Percentiles rank a stretch among this genome's conserved stretches.
These are phyloP conservation scores for Bryoglossum gracile DNA, from an alignment of 495 filamentous ascomycete genomes.

Conservation along the genomic window DNA sequence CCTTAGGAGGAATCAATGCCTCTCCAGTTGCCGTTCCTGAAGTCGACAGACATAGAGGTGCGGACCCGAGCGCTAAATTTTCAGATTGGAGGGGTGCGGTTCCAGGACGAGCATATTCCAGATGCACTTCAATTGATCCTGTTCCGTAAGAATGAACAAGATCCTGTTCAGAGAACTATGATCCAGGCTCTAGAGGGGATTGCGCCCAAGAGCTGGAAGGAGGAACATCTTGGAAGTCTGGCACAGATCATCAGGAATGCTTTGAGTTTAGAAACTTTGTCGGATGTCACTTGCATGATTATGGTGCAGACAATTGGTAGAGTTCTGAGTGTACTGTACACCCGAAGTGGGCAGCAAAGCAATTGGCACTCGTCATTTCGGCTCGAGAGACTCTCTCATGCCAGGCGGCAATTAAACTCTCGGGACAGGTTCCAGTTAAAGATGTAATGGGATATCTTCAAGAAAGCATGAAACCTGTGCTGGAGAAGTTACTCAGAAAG, in stretches of 20 bases:
- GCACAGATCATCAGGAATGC: slow-evolving; percentile 5
- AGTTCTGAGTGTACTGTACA: no score
- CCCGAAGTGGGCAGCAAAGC: not conserved
- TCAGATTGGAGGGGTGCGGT: slow-evolving; percentile 2
- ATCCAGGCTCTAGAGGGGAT: not conserved
- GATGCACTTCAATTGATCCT: slow-evolving; percentile 4
- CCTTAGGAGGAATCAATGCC: slow-evolving; percentile 11
- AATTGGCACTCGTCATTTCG: not conserved
- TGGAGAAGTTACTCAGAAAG: not conserved
- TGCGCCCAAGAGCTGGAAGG: not conserved
- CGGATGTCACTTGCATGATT: no score
- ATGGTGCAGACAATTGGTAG: no score
- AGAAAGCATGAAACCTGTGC: not conserved
- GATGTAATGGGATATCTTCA: not conserved
- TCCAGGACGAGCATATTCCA: not conserved
- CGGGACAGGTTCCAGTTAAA: slow-evolving; percentile 2
- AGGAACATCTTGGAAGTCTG: slow-evolving; percentile 1
- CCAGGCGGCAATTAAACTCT: not conserved
- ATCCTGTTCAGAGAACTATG: not conserved
- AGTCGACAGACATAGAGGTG: slow-evolving; percentile 1
- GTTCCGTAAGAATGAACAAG: slow-evolving; percentile 6
- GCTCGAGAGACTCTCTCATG: not conserved
- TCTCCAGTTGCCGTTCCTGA: slow-evolving; percentile 1
- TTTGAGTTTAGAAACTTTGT: no score
- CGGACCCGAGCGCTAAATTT: not conserved